A percentile compares a stretch with the other conserved stretches of the same genome.
Evolutionary conservation across 2,329 filamentous ascomycete species (phyloP).

Genomic region (Talaromyces amestolkiae): DNA sequence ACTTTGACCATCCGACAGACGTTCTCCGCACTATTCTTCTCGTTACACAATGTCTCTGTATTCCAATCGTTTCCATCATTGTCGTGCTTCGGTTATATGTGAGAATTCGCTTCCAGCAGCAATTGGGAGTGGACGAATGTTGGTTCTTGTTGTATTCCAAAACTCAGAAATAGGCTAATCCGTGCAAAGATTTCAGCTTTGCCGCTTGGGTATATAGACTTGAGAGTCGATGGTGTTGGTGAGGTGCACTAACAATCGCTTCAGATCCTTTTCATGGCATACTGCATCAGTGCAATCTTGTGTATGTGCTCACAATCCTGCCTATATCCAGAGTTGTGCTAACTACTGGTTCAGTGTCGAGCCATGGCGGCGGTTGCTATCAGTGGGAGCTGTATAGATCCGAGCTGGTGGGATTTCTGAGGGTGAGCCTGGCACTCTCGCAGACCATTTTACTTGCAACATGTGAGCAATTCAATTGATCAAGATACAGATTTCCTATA

Average conservation of each 20-base stretch:
- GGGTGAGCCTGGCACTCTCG: constrained; percentile 21
- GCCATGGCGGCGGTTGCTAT: constrained; percentile 39
- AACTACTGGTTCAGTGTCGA: constrained; percentile 24
- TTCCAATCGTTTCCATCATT: constrained; percentile 34
- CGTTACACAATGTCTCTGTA: constrained; percentile 37
- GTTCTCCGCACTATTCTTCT: constrained; percentile 33
- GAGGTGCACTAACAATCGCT: not conserved
- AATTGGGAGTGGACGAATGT: constrained; percentile 36
- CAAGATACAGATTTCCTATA: constrained; percentile 31
- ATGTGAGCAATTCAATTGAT: not conserved
- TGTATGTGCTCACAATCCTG: constrained; percentile 29
- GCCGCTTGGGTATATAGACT: constrained; percentile 24
- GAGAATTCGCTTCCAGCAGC: constrained; percentile 33
- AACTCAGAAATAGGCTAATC: constrained; percentile 15
- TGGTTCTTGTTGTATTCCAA: constrained; percentile 18
- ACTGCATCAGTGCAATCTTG: constrained; percentile 32
- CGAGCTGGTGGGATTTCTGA: constrained; percentile 28
- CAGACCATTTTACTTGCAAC: not conserved
- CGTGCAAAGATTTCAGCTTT: constrained; percentile 18
- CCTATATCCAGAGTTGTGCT: not conserved
- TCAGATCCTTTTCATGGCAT: constrained; percentile 23
- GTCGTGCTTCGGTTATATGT: constrained; percentile 33
- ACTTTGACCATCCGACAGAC: constrained; percentile 28
- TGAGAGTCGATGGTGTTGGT: not conserved
- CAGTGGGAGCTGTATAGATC: constrained; percentile 26